Evolutionary conservation across 148 eudicot species (phyloP).

Genomic region (Talinum fruticosum): DNA sequence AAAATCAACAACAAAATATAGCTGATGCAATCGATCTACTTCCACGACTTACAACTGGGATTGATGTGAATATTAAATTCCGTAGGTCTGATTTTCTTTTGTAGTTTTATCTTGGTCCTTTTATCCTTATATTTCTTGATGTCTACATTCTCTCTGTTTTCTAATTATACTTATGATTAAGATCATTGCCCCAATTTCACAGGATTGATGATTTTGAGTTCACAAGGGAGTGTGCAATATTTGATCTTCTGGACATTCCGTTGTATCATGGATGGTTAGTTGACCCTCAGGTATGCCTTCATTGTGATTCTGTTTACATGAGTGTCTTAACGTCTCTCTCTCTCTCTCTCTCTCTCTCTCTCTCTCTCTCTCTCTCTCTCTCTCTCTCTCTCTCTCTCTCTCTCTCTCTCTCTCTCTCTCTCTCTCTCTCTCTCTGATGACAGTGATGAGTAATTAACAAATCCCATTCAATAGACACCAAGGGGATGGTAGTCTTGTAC

Average conservation of each 20-base stretch:
- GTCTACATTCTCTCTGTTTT: background rate
- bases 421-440: no score
- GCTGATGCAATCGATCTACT: conserved; percentile 94
- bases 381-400: no score
- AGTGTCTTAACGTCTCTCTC: no score
- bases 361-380: no score
- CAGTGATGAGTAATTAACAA: no score
- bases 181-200: no score
- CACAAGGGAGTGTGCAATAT: conserved; percentile 92
- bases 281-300: conserved; percentile 80
- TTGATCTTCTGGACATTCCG: conserved; percentile 88
- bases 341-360: no score
- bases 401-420: no score
- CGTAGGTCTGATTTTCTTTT: conserved; percentile 49
- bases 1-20: conserved; percentile 87
- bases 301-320: background rate
- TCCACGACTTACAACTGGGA: conserved; percentile 88
- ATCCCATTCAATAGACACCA: no score
- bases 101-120: background rate
- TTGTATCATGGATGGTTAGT: conserved; percentile 96
- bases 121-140: background rate
- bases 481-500: no score
- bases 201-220: conserved; percentile 97
- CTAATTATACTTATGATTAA: no score
- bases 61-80: conserved; percentile 91